Evolutionary conservation across 2,329 filamentous ascomycete genomes (phyloP).

Genomic region (Fusarium sp.): DNA sequence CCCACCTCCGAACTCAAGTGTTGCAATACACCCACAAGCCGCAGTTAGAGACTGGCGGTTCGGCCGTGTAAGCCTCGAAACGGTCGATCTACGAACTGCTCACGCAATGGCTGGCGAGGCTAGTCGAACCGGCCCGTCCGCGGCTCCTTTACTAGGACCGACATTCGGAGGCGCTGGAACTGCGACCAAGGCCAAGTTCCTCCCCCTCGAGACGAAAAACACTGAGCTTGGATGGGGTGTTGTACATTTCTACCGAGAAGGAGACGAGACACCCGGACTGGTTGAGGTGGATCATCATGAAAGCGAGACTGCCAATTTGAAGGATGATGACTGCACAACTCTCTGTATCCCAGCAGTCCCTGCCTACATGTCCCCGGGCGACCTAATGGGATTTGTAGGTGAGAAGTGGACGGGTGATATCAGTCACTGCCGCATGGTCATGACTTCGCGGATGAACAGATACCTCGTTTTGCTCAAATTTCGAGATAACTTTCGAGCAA

Average conservation of each 20-base stretch:
- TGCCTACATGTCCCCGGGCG: slow-evolving; percentile 90
- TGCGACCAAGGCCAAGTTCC: slow-evolving; percentile 85
- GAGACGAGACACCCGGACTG: slow-evolving; percentile 76
- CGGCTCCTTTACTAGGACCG: slow-evolving; percentile 67
- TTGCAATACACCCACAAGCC: slow-evolving; percentile 62
- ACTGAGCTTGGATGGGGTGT: slow-evolving; percentile 92
- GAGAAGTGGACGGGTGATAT: slow-evolving; percentile 88
- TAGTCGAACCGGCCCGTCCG: slow-evolving; percentile 62
- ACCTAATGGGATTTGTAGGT: slow-evolving; percentile 92
- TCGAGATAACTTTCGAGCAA: slow-evolving; percentile 78
- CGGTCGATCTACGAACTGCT: slow-evolving; percentile 74
- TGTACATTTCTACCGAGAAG: slow-evolving; percentile 92
- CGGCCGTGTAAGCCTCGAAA: slow-evolving; percentile 81
- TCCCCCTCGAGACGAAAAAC: slow-evolving; percentile 76
- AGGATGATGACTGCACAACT: slow-evolving; percentile 80
- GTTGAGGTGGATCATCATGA: slow-evolving; percentile 47
- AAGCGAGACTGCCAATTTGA: slow-evolving; percentile 43
- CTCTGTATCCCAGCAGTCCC: slow-evolving; percentile 95
- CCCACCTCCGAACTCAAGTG: slow-evolving; percentile 59
- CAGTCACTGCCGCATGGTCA: slow-evolving; percentile 93
- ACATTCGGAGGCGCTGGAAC: slow-evolving; percentile 72
- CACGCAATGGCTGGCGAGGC: slow-evolving; percentile 54
- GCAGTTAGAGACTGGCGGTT: slow-evolving; percentile 82
- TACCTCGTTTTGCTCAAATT: slow-evolving; percentile 99
- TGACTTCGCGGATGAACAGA: slow-evolving; percentile 87